Evolutionary conservation across 768 basidiomycete species (phyloP), one percentile per base, ranked within the genome.

Genomic region (Rhodotorula graminis): DNA sequence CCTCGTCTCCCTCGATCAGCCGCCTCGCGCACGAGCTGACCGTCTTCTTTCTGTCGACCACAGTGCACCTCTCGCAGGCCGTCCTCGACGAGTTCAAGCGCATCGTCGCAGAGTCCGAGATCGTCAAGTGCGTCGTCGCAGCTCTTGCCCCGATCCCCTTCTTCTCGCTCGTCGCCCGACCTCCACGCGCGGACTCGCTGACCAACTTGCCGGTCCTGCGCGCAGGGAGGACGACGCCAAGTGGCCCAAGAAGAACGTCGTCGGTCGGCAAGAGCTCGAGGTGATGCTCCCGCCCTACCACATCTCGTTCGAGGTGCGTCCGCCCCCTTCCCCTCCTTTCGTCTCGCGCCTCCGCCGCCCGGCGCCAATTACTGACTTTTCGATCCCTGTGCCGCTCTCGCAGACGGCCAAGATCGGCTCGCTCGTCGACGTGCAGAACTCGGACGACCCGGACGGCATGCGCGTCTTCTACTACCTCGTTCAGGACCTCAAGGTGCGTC

Each of bases 201-300:
- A 42, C 50, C n/a, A 14, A 27, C 49, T 21, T 23, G 47, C 44
- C 40, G 37, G 60, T 27, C n/a, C 19, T 10, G 10, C 33, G 10
- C 40, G 33, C 82, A 98, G 94, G 84, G 96, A 99, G 86, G 96
- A 99, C 80, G 96, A 99, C 83, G 86, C 88, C 1, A 91, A 92
- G 78, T 99, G 96, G 96, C 96, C 96, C 9, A 96, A 97, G 84
- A 97, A 96, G 84, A 95, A 95, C 81, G 93, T 97, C 44, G 93
- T 97, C 40, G 96, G 96, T 60, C 93, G 95, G 83, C 96, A 99
- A 81, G 95, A 98, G 82, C 86, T 99, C 52, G 96, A 99, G 82
- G 92, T 98, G 69, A 87, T 93, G 64, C 81, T 96, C 61, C 94
- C 93, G 47, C 93, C 89, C 77, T 92, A 96, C 77, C 96, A 98